A percentile compares a stretch with the other conserved stretches of the same genome.
These are phyloP conservation scores for Butyriboletus appendiculatus DNA, from an alignment of 1,284 basidiomycete genomes.

Conservation along the genomic window DNA sequence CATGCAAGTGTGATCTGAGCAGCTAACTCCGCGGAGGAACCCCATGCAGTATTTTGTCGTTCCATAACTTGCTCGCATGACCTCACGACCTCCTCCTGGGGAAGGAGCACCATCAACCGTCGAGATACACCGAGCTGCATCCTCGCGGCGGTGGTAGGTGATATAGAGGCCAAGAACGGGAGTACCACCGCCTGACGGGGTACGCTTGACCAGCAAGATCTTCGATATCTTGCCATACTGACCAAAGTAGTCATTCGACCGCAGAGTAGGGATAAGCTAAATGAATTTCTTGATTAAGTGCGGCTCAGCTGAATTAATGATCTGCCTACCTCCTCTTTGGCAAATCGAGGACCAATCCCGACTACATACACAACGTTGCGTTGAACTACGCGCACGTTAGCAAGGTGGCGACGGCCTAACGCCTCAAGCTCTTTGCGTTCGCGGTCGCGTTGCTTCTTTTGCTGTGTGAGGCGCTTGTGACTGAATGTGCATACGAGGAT, in stretches of 20 bases:
- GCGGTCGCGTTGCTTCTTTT: constrained; percentile 94
- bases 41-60: constrained; percentile 99
- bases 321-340: constrained; percentile 87
- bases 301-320: background rate
- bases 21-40: constrained; percentile 87
- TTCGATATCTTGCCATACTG: constrained; percentile 99
- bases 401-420: constrained; percentile 84
- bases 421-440: constrained; percentile 95
- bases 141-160: constrained; percentile 93
- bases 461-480: constrained; percentile 93
- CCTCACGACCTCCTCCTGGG: constrained; percentile 75
- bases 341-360: constrained; percentile 87
- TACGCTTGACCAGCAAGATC: constrained; percentile 92
- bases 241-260: constrained; percentile 97
- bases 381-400: constrained; percentile 95
- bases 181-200: constrained; percentile 67
- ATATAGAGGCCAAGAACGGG: constrained; percentile 95
- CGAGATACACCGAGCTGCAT: constrained; percentile 91
- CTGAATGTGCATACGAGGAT: constrained; percentile 34
- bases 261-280: constrained; percentile 90
- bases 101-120: constrained; percentile 91
- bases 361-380: constrained; percentile 97
- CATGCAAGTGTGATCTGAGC: constrained; percentile 90
- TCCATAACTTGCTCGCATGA: constrained; percentile 93
- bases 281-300: constrained; percentile 19